phyloP scores from a whole-genome alignment of 352 stramenopile genomes.

The Phytopythium litorale region DNA sequence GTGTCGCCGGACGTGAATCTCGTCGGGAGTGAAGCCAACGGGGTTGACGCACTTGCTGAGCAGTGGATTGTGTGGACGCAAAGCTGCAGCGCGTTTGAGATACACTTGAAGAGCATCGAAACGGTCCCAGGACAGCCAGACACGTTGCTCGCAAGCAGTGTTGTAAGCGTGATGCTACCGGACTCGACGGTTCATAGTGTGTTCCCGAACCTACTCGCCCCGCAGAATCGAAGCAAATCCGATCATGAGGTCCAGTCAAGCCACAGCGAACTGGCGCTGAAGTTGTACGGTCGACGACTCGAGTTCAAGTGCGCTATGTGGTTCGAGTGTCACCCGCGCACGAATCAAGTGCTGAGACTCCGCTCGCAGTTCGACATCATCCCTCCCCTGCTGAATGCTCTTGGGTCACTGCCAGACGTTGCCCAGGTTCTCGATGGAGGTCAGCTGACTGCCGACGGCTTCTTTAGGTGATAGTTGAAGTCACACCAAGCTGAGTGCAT shows the following conservation, averaged over 20 bases:
- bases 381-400: neutral
- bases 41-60: slow-evolving; percentile 11
- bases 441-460: neutral
- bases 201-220: slow-evolving; percentile 14
- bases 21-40: slow-evolving; percentile 1
- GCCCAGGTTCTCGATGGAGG: neutral
- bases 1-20: slow-evolving; percentile 11
- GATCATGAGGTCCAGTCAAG: neutral
- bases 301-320: slow-evolving; percentile 26
- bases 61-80: slow-evolving; percentile 15
- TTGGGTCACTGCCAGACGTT: slow-evolving; percentile 2
- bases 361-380: neutral
- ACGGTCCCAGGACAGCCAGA: neutral
- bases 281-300: slow-evolving; percentile 22
- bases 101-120: slow-evolving; percentile 11
- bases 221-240: neutral
- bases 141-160: slow-evolving; percentile 3
- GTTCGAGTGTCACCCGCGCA: slow-evolving; percentile 18
- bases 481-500: too few species aligned
- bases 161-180: slow-evolving; percentile 9
- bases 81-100: slow-evolving; percentile 12
- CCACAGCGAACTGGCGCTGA: slow-evolving; percentile 15
- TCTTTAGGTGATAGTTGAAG: neutral
- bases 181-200: slow-evolving; percentile 11
- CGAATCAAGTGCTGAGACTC: neutral